Evolutionary conservation across 306 rosid genomes (phyloP).

Genomic region (Lupinus albus): DNA sequence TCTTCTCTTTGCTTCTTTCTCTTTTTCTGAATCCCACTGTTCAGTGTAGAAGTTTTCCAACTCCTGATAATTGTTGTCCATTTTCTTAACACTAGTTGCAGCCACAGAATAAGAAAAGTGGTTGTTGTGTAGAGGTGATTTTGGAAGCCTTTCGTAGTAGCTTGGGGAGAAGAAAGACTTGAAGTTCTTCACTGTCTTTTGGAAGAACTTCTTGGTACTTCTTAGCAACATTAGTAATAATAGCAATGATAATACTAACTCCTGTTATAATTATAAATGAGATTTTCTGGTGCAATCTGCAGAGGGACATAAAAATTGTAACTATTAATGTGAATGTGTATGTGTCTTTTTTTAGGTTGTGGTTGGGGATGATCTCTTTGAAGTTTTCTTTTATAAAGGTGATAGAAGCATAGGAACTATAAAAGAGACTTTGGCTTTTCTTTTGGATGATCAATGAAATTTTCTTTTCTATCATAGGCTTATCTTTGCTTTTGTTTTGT

Average conservation of each 20-base stretch:
- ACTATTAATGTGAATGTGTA: constrained; percentile 31
- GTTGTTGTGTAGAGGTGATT: constrained; percentile 48
- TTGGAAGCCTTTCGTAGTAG: constrained; percentile 73
- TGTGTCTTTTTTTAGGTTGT: constrained; percentile 38
- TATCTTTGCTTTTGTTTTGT: constrained; percentile 37
- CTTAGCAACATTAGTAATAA: constrained; percentile 63
- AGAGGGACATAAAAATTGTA: constrained; percentile 23
- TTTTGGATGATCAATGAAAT: constrained; percentile 12
- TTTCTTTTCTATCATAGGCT: constrained; percentile 8
- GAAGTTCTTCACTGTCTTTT: constrained; percentile 64
- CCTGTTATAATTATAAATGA: background rate
- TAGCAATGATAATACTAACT: background rate
- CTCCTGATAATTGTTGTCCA: constrained; percentile 44
- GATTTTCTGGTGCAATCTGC: constrained; percentile 30
- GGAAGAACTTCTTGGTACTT: constrained; percentile 77
- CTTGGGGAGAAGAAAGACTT: constrained; percentile 65
- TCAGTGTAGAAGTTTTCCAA: constrained; percentile 51
- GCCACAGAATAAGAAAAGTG: constrained; percentile 42
- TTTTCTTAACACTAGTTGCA: constrained; percentile 23
- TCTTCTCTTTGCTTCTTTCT: constrained; percentile 34
- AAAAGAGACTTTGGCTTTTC: constrained; percentile 45
- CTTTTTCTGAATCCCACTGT: constrained; percentile 50
- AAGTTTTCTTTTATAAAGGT: constrained; percentile 58
- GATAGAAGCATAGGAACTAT: constrained; percentile 54
- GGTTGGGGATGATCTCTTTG: constrained; percentile 42